A percentile compares a stretch with the other conserved stretches of the same genome.
Evolutionary conservation across 1,284 basidiomycete genomes (phyloP).

Genomic region (Athelia sp.): DNA sequence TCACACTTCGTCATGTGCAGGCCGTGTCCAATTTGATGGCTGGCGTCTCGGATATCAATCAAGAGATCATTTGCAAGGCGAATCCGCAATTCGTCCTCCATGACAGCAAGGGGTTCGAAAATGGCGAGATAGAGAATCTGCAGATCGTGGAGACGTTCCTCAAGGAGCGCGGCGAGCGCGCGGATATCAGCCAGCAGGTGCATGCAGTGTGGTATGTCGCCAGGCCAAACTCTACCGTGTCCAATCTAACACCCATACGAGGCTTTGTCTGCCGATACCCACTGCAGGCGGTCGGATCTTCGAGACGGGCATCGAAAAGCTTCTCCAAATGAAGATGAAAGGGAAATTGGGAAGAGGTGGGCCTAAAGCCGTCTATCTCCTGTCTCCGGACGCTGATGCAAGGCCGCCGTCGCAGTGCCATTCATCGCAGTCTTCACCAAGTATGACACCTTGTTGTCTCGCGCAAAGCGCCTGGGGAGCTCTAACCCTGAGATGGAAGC

Average conservation of each 20-base stretch:
- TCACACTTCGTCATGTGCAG: too few species aligned
- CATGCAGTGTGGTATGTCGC: not conserved
- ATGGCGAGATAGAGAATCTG: constrained; percentile 14
- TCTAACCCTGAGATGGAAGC: not conserved
- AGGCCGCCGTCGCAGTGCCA: not conserved
- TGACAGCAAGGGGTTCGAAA: constrained; percentile 24
- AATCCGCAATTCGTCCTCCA: constrained; percentile 23
- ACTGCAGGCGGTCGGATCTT: not conserved
- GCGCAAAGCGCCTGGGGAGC: not conserved
- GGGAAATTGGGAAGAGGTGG: not conserved
- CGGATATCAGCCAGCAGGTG: not conserved
- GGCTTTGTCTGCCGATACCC: not conserved
- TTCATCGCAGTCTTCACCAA: not conserved
- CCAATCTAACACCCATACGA: not conserved
- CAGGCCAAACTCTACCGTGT: not conserved
- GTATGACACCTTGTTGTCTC: not conserved
- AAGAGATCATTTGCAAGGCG: constrained; percentile 11
- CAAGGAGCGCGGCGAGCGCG: not conserved
- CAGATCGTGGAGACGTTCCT: constrained; percentile 16
- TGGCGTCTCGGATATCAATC: constrained; percentile 17
- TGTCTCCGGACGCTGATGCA: too few species aligned
- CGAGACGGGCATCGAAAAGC: not conserved
- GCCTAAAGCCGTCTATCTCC: not conserved
- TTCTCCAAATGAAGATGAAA: not conserved
- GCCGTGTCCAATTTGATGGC: constrained; percentile 3